Conservation (phyloP, 257 asterid species). For the Salvia rosmarinus region DNA sequence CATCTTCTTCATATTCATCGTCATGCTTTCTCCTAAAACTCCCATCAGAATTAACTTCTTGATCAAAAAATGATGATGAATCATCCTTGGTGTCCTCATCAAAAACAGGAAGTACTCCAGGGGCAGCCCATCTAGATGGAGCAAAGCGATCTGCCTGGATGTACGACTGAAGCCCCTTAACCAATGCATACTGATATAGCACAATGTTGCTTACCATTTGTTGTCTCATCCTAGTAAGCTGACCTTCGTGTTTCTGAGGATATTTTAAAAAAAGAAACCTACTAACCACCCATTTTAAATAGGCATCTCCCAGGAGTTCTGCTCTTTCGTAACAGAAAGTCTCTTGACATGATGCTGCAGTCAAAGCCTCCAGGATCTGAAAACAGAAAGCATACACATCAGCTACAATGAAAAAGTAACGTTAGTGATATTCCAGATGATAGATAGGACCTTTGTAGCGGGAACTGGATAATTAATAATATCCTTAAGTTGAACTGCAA, state of each 20-base stretch:
- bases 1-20: slow-evolving; percentile 66
- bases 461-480: slow-evolving; percentile 76
- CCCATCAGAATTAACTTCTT: slow-evolving; percentile 39
- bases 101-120: slow-evolving; percentile 93
- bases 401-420: slow-evolving; percentile 16
- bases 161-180: slow-evolving; percentile 86
- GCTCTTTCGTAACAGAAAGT: slow-evolving; percentile 96
- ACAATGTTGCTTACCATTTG: slow-evolving; percentile 97
- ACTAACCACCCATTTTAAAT: slow-evolving; percentile 97
- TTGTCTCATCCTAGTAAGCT: slow-evolving; percentile 95
- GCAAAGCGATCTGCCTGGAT: slow-evolving; percentile 99
- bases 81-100: slow-evolving; percentile 85
- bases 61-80: slow-evolving; percentile 57
- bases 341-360: slow-evolving; percentile 98
- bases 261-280: slow-evolving; percentile 83
- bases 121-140: slow-evolving; percentile 99
- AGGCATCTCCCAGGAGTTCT: slow-evolving; percentile 97
- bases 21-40: slow-evolving; percentile 34
- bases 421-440: slow-evolving; percentile 9
- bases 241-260: slow-evolving; percentile 99
- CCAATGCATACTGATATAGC: slow-evolving; percentile 75
- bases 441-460: slow-evolving; percentile 62
- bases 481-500: slow-evolving; percentile 90
- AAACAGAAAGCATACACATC: slow-evolving; percentile 34
- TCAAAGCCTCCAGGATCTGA: slow-evolving; percentile 93